Conservation (phyloP, 192 early-diverging fungal genomes). For the Coemansia sp. region DNA sequence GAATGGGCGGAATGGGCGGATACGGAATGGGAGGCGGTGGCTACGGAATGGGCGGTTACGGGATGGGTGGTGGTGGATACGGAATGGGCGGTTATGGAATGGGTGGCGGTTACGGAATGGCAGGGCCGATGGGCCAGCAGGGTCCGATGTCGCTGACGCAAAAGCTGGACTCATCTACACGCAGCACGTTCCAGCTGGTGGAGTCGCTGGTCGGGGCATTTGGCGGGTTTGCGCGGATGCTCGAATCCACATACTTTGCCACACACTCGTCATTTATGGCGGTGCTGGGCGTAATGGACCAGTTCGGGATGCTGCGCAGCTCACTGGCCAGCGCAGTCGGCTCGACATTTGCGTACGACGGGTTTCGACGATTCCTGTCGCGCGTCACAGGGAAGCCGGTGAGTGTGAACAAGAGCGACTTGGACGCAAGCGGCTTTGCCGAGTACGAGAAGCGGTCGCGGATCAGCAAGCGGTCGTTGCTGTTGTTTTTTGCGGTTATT, state of each 20-base stretch:
- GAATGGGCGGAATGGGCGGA: conserved; percentile 17
- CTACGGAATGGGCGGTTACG: conserved; percentile 34
- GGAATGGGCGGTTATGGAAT: conserved; percentile 55
- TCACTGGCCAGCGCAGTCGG: conserved; percentile 85
- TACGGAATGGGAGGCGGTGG: conserved; percentile 30
- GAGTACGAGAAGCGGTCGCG: conserved; percentile 67
- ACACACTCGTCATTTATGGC: conserved; percentile 92
- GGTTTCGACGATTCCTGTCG: conserved; percentile 64
- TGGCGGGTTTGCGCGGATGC: conserved; percentile 96
- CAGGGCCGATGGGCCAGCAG: conserved; percentile 62
- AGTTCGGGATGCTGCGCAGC: conserved; percentile 85
- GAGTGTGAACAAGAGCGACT: conserved; percentile 66
- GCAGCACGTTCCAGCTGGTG: conserved; percentile 88
- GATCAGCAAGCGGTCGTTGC: conserved; percentile 66
- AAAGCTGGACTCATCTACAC: conserved; percentile 85
- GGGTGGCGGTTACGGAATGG: conserved; percentile 56
- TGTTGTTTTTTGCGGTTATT: conserved; percentile 80
- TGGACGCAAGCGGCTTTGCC: conserved; percentile 73
- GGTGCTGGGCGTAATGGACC: conserved; percentile 97
- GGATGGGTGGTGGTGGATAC: conserved; percentile 55
- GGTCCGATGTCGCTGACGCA: conserved; percentile 63
- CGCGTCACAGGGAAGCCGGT: conserved; percentile 63
- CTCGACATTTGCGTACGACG: conserved; percentile 71
- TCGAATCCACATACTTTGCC: conserved; percentile 96
- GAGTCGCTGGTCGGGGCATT: conserved; percentile 94